phyloP scores from a whole-genome alignment of 2,329 filamentous ascomycete genomes.

The Penicillium hesseltinei region DNA sequence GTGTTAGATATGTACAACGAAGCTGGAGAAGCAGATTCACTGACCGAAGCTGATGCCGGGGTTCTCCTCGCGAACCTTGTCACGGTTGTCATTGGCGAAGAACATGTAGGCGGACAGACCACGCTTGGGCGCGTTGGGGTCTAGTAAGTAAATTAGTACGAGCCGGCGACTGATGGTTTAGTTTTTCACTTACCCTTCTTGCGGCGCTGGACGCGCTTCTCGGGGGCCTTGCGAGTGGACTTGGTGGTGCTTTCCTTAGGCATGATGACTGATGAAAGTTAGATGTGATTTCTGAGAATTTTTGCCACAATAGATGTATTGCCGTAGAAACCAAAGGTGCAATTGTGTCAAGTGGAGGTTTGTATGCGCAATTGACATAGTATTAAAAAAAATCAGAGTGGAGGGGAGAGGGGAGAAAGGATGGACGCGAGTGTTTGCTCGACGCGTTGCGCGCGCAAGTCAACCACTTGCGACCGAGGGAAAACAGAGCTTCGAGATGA shows the following conservation, averaged over 20 bases:
- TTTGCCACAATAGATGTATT: background rate
- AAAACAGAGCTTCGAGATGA: background rate
- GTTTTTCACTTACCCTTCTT: slow-evolving; percentile 62
- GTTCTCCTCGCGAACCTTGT: slow-evolving; percentile 97
- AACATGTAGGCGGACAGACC: slow-evolving; percentile 99
- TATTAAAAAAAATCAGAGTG: background rate
- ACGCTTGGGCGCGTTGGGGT: slow-evolving; percentile 98
- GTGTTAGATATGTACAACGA: slow-evolving; percentile 15
- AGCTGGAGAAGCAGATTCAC: background rate
- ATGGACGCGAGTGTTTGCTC: slow-evolving; percentile 1
- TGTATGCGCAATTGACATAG: background rate
- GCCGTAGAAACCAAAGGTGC: background rate
- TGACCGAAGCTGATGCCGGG: slow-evolving; percentile 93
- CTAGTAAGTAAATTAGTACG: slow-evolving; percentile 48
- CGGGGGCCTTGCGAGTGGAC: slow-evolving; percentile 60
- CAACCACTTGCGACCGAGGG: slow-evolving; percentile 3
- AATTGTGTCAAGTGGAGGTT: background rate
- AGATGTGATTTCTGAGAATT: background rate
- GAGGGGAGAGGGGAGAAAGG: background rate
- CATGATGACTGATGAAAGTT: slow-evolving; percentile 50
- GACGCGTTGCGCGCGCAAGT: slow-evolving; percentile 10
- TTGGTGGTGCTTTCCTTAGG: slow-evolving; percentile 66
- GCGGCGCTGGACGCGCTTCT: slow-evolving; percentile 61
- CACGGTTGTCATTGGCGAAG: slow-evolving; percentile 99
- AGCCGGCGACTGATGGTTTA: background rate